phyloP scores from a whole-genome alignment of 1,139 yeast species.

The Debaryomyces singareniensis region DNA sequence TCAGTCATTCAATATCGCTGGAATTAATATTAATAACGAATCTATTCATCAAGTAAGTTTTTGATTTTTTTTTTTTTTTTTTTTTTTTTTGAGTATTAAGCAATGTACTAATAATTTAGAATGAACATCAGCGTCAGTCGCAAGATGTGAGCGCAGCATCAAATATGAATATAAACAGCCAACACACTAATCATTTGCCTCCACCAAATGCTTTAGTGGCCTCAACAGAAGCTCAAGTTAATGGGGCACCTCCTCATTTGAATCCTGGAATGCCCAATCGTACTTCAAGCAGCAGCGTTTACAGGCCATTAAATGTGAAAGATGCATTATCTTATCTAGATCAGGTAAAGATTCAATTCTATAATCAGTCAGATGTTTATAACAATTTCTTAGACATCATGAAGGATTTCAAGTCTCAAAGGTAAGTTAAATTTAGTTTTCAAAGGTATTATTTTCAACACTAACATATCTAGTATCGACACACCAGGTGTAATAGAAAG shows the following conservation, averaged over 20 bases:
- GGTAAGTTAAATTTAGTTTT: slow-evolving; percentile 27
- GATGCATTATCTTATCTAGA: slow-evolving; percentile 94
- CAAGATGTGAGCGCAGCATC: slow-evolving; percentile 22
- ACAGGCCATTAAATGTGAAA: slow-evolving; percentile 88
- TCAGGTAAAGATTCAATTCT: slow-evolving; percentile 91
- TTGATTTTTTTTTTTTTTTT: background rate
- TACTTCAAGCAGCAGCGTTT: slow-evolving; percentile 43
- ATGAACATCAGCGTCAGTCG: background rate
- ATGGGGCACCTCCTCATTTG: slow-evolving; percentile 12
- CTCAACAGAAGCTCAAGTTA: slow-evolving; percentile 6
- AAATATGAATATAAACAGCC: slow-evolving; percentile 13
- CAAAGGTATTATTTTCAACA: background rate
- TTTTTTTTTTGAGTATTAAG: background rate
- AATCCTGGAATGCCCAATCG: slow-evolving; percentile 38
- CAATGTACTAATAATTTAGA: background rate
- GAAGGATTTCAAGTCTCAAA: slow-evolving; percentile 96
- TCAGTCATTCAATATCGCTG: slow-evolving; percentile 43
- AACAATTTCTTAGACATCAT: slow-evolving; percentile 93
- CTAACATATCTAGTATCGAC: slow-evolving; percentile 52
- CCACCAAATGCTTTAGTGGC: slow-evolving; percentile 16
- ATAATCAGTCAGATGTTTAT: slow-evolving; percentile 89
- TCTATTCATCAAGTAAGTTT: slow-evolving; percentile 23
- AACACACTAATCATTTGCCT: slow-evolving; percentile 17
- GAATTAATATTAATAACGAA: slow-evolving; percentile 32
- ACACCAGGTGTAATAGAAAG: slow-evolving; percentile 98